phyloP scores from a whole-genome alignment of 495 filamentous ascomycete genomes.

The Penicillium lividum region DNA sequence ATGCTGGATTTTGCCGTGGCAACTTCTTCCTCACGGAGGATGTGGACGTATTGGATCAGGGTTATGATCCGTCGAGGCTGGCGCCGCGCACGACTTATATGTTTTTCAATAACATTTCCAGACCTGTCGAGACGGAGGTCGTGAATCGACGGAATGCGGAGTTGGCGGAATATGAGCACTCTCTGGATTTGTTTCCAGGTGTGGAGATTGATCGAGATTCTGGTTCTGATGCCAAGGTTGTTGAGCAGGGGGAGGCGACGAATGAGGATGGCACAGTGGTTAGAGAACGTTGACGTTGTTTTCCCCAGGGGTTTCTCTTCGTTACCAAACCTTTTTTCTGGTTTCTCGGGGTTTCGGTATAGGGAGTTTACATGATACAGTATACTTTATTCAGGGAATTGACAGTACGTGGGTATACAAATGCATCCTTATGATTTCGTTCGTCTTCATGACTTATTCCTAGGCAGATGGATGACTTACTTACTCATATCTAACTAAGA shows the following conservation, averaged over 20 bases:
- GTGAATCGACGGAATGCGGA: neutral
- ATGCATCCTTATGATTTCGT: too few species aligned
- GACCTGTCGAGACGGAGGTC: neutral
- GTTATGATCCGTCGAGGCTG: neutral
- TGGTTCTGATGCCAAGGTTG: neutral
- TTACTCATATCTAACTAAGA: neutral
- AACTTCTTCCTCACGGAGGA: neutral
- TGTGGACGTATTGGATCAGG: neutral
- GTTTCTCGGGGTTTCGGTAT: too few species aligned
- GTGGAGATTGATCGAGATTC: neutral
- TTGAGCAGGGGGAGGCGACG: neutral
- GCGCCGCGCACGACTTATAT: neutral
- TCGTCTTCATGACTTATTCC: neutral
- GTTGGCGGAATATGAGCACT: neutral
- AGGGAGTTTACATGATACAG: too few species aligned
- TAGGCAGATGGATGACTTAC: too few species aligned
- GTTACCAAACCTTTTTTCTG: too few species aligned
- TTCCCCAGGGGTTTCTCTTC: too few species aligned
- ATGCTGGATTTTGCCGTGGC: neutral
- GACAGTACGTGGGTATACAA: too few species aligned
- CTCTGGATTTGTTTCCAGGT: constrained; percentile 4
- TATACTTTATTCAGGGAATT: too few species aligned
- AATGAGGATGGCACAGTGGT: neutral
- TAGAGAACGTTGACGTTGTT: neutral
- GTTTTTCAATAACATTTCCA: neutral